Base-by-base conservation (phyloP, 2,329 filamentous ascomycete genomes). In the Uncinocarpus reesii region DNA sequence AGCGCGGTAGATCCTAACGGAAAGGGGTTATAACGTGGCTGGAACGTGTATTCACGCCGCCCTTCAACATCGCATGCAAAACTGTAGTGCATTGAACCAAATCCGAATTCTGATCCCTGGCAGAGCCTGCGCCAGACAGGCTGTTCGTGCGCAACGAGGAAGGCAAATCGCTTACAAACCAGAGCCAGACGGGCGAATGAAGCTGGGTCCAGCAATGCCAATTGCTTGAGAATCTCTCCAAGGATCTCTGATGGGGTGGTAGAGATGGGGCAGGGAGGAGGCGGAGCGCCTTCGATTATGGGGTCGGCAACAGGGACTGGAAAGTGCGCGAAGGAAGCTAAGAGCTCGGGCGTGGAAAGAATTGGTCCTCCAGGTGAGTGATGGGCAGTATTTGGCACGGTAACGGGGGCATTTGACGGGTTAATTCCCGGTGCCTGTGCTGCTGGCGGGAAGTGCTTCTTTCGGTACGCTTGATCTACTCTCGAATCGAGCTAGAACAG, bases 101-200 rank as follows among this genome's bases (percentile, higher is more conserved):
- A 93, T 18, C 89, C 92, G 60, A 86, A 83, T 61, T 86, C 79
- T 10, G 67, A 53, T 0, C 81, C 83, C 1, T 85, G 66, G 38
- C 83, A 85, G 3, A 95, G 68, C 15, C 79, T 77, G 51, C 82
- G 86, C 89, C 92, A 98, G 58, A 95, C 84, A 36, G 77, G 77
- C 58, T 95, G 83, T 62, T 96, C 89, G 4, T 84, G 85, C 24
- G 80, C 74, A 42, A 94, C 82, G 16, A 96, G 77, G 62, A 84
- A 95, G 18, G 90, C 88, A 36, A 96, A 71, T 11, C 83, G 79
- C 63, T 87, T 93, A 71, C 90, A 96, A 2, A 95, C 89, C 53
- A 82, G 78, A 0, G 86, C 76, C 13, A 89, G 72, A 20, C 86
- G 82, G 16, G 76, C 77, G 57, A 93, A 89, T 32, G 84, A 79